These are phyloP conservation scores for Cunninghamia lanceolata DNA, from an alignment of 75 land plant species.

Conservation along the genomic window DNA sequence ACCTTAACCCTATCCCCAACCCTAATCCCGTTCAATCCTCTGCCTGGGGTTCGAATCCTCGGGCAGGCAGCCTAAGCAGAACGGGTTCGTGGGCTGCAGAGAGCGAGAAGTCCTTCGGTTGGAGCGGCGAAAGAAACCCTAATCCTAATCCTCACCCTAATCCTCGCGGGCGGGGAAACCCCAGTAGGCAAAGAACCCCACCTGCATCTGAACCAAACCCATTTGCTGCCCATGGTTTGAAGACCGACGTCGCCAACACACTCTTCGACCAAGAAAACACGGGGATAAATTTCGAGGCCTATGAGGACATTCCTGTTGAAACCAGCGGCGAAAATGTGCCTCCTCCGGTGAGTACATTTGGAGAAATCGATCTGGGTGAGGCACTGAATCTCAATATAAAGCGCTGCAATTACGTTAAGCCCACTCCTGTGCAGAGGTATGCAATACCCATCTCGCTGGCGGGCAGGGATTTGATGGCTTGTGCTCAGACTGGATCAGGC, in stretches of 20 bases:
- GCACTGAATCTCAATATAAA: slow-evolving; percentile 65
- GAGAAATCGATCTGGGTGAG: slow-evolving; percentile 73
- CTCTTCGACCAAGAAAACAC: slow-evolving; percentile 38
- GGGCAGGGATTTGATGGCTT: slow-evolving; percentile 88
- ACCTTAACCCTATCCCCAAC: background rate
- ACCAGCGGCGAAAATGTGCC: slow-evolving; percentile 86
- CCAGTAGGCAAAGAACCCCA: slow-evolving; percentile 18
- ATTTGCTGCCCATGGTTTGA: slow-evolving; percentile 33
- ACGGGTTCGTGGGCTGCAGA: slow-evolving; percentile 19
- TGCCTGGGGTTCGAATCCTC: background rate
- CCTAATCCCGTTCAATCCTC: background rate
- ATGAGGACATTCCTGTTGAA: slow-evolving; percentile 90
- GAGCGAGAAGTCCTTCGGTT: slow-evolving; percentile 1
- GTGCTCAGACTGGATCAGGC: slow-evolving; percentile 85
- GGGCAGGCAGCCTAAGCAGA: background rate
- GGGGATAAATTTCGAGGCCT: slow-evolving; percentile 84
- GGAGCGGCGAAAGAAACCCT: slow-evolving; percentile 10
- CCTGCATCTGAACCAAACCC: slow-evolving; percentile 46
- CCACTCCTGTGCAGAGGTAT: slow-evolving; percentile 84
- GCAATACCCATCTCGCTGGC: slow-evolving; percentile 75
- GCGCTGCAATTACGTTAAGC: slow-evolving; percentile 81
- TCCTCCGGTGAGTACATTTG: slow-evolving; percentile 69
- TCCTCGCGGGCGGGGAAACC: slow-evolving; percentile 29
- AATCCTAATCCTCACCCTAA: slow-evolving; percentile 11
- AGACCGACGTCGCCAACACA: slow-evolving; percentile 16